Conservation (phyloP, 495 filamentous ascomycete species). For the Mycothermus thermophilus region DNA sequence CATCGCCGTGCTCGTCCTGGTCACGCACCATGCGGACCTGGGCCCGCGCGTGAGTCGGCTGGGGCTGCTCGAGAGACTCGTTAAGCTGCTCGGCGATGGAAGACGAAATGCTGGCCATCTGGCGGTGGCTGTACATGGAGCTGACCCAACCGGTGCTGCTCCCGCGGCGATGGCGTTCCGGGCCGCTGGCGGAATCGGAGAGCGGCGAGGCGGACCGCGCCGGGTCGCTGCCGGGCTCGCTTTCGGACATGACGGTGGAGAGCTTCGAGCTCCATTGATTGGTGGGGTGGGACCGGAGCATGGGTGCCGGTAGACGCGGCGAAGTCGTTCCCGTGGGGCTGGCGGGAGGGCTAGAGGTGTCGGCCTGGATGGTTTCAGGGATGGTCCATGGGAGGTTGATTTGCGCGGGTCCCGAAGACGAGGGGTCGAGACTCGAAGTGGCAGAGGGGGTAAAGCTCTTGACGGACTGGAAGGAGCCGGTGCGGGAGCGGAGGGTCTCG, state of each 20-base stretch:
- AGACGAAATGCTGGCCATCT: slow-evolving; percentile 40
- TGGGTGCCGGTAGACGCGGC: slow-evolving; percentile 15
- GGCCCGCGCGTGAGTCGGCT: slow-evolving; percentile 19
- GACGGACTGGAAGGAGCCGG: slow-evolving; percentile 34
- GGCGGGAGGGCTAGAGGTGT: slow-evolving; percentile 9
- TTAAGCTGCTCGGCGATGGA: slow-evolving; percentile 29
- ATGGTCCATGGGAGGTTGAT: slow-evolving; percentile 17
- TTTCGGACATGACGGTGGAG: slow-evolving; percentile 57
- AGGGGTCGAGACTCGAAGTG: slow-evolving; percentile 32
- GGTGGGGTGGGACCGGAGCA: slow-evolving; percentile 24
- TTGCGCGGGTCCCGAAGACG: slow-evolving; percentile 10
- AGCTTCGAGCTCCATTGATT: slow-evolving; percentile 62
- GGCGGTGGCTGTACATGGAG: slow-evolving; percentile 33
- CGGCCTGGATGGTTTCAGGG: slow-evolving; percentile 3
- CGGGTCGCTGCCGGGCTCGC: slow-evolving; percentile 33
- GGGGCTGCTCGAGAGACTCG: slow-evolving; percentile 20
- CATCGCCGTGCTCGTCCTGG: slow-evolving; percentile 43
- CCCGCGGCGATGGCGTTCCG: slow-evolving; percentile 13
- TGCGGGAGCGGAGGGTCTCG: slow-evolving; percentile 33
- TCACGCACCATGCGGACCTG: slow-evolving; percentile 28
- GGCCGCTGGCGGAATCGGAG: slow-evolving; percentile 14
- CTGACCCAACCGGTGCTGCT: slow-evolving; percentile 27
- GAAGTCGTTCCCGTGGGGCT: slow-evolving; percentile 4
- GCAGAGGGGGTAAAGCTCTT: slow-evolving; percentile 32
- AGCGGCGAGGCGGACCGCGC: slow-evolving; percentile 32